Evolutionary conservation across 2,329 filamentous ascomycete genomes (phyloP), one percentile per base, ranked within the genome.

Genomic region (Fusarium sambucinum): DNA sequence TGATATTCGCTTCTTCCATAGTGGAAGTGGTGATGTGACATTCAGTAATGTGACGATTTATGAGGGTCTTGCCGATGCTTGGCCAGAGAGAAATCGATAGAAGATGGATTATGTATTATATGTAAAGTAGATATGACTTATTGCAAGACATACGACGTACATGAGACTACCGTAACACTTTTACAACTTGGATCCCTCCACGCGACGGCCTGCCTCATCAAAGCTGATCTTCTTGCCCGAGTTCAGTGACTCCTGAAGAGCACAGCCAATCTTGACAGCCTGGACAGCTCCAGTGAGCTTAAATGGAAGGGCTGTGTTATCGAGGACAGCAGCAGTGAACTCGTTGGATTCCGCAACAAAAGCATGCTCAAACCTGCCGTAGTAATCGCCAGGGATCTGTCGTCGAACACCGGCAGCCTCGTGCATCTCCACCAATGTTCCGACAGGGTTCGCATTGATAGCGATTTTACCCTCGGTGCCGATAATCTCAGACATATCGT

Each of bases 401-500:
- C 86, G 80, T n/a, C 85, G 80, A 23, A 91, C 57, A 19, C 74
- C 74, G n/a, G 74, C 79, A 1, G 81, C 50, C 71, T 88, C 81
- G 73, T 87, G 84, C 60, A 86, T 80, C 69, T 88, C 84, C 32
- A 90, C 84, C 27, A 89, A 79, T 48, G 84, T 85, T 3, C 76
- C 78, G 46, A 80, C 78, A 7, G 89, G 89, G 67, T 89, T 85
- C 19, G 80, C 83, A 70, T 91, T 91, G 65, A 91, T 80, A 0
- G 82, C 78, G 4, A 91, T 73, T 75, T 90, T 91, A 44, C 89
- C 89, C 64, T 85, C 82, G 0, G 89, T 91, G 11, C 89, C 89
- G 56, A 91, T 89, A 63, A 92, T 84, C 77, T 91, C 88, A 0
- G 89, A 90, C 72, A 84, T 86, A 73, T 91, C 89, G 65, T 90